phyloP scores from a whole-genome alignment of 202 grass and related monocot species.

The Eragrostis tef region DNA sequence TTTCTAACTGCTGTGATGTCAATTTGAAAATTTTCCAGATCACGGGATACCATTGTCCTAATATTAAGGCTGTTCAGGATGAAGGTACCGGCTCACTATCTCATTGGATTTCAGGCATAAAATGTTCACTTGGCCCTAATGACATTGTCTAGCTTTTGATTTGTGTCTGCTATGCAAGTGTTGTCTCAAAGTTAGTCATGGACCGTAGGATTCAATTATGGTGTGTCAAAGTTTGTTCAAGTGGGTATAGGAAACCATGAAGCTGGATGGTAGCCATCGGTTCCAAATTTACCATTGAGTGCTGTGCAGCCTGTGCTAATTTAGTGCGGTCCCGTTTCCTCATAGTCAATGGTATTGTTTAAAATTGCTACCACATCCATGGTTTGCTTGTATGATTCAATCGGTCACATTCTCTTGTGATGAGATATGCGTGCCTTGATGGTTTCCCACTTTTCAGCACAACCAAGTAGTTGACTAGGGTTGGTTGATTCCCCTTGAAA shows the following conservation, averaged over 20 bases:
- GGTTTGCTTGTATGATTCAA: background rate
- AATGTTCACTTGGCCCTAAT: background rate
- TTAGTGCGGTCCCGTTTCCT: background rate
- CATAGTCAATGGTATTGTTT: background rate
- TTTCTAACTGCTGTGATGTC: background rate
- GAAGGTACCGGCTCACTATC: conserved; percentile 55
- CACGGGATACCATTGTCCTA: conserved; percentile 81
- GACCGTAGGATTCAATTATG: background rate
- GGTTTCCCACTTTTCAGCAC: background rate
- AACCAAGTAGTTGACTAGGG: background rate
- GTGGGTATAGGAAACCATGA: too few species aligned
- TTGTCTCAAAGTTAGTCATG: background rate
- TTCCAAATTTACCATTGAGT: too few species aligned
- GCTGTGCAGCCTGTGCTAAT: background rate
- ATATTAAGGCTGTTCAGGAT: conserved; percentile 78
- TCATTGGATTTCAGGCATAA: background rate
- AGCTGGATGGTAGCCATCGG: too few species aligned
- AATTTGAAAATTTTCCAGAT: conserved; percentile 52
- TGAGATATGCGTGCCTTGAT: background rate
- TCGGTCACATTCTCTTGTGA: background rate
- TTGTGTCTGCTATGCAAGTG: background rate
- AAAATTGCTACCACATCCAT: background rate
- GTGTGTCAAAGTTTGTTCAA: background rate
- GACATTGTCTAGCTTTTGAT: background rate
- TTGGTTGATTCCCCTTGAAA: background rate